Evolutionary conservation across 1,139 yeast genomes (phyloP), one percentile per base, ranked within the genome.

Genomic region (Debaryomycetaceae sp.): DNA sequence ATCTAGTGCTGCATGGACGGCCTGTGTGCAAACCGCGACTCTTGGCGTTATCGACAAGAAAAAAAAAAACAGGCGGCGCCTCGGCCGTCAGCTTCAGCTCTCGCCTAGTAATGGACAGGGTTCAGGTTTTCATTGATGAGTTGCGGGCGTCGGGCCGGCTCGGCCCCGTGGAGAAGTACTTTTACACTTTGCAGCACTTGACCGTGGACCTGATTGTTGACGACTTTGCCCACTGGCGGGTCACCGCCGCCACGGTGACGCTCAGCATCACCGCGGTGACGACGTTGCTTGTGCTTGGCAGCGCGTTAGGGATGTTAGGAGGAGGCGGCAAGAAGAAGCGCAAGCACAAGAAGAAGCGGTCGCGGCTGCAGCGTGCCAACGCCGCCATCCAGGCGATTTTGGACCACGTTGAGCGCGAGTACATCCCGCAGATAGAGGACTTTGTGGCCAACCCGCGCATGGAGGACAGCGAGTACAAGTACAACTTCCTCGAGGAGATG

Each of bases 401-500:
- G 46, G 72, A 65, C 39, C 53, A 44, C 35, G 70, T 67, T 30
- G 74, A 66, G 43, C 51, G 47, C 24, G 55, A 52, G 16, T 67
- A 65, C 48, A 71, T 65, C 25, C 71, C 71, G 2, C 53, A 64
- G 36, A 67, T 68, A 38, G 70, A 67, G 40, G 58, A 54, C 8
- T 66, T 62, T 41, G 53, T 67, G 34, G 58, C 53, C 29, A 52
- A 46, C 32, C 60, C 57, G 47, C 48, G 47, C 35, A 35, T 37
- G 23, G 60, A 67, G 3, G 71, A 68, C 26, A 50, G 62, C 24
- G 61, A 65, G 28, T 80, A 74, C 49, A 70, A 71, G 46, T 71
- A 65, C 43, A 70, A 73, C 32, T 82, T 65, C 48, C 76, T 67
- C 48, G 80, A 76, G 41, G 93, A 83, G 49, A 71, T 72, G 69